A percentile compares a stretch with the other conserved stretches of the same genome.
Conservation (phyloP, 1,139 yeast genomes). For the Candida freyschussii region DNA sequence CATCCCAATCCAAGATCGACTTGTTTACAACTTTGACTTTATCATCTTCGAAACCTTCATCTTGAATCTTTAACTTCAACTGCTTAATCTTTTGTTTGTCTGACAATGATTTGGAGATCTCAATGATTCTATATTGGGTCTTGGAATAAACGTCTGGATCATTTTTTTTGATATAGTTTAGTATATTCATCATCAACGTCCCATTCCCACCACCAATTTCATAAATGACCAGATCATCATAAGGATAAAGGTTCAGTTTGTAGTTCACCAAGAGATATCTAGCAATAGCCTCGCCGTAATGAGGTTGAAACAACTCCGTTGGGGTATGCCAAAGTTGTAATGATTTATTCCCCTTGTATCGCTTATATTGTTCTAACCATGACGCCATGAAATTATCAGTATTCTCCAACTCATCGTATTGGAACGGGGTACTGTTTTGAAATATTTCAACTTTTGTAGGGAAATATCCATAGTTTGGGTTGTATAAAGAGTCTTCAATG, state of each 20-base stretch:
- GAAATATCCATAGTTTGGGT: conserved; percentile 79
- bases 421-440: conserved; percentile 56
- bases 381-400: conserved; percentile 65
- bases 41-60: conserved; percentile 24
- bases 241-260: conserved; percentile 61
- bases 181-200: conserved; percentile 74
- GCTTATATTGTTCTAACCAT: conserved; percentile 65
- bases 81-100: conserved; percentile 44
- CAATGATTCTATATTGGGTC: conserved; percentile 71
- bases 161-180: conserved; percentile 55
- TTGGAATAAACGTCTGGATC: conserved; percentile 70
- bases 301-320: conserved; percentile 78
- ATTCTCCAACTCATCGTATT: conserved; percentile 53
- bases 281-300: conserved; percentile 81
- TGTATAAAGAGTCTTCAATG: conserved; percentile 80
- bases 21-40: conserved; percentile 66
- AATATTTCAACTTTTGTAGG: conserved; percentile 74
- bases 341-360: conserved; percentile 39
- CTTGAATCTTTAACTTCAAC: conserved; percentile 21
- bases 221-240: conserved; percentile 63
- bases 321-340: conserved; percentile 90
- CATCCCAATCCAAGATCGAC: conserved; percentile 74
- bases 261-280: conserved; percentile 67
- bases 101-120: conserved; percentile 67
- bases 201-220: conserved; percentile 95